Evolutionary conservation across 495 filamentous ascomycete species (phyloP).

Genomic region (Daldinia caldariorum): DNA sequence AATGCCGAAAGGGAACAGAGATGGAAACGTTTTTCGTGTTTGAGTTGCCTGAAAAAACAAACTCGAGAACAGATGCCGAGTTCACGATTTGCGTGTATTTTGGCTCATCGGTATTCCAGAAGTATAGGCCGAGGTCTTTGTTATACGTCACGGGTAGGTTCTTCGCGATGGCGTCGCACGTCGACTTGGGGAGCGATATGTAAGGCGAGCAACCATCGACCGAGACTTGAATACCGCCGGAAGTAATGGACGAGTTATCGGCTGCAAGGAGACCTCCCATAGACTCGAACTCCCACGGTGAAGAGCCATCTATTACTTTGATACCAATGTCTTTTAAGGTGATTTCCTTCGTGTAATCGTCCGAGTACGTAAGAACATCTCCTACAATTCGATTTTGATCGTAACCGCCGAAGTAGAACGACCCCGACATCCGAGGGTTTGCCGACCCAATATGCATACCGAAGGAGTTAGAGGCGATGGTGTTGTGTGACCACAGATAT

Average conservation of each 20-base stretch:
- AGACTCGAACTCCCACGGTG: slow-evolving; percentile 53
- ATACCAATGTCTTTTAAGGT: slow-evolving; percentile 56
- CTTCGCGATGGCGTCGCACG: slow-evolving; percentile 60
- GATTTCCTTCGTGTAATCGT: slow-evolving; percentile 46
- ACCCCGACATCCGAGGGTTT: slow-evolving; percentile 51
- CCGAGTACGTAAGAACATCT: slow-evolving; percentile 44
- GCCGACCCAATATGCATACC: slow-evolving; percentile 65
- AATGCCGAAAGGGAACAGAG: slow-evolving; percentile 63
- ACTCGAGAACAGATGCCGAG: slow-evolving; percentile 61
- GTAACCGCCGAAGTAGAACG: slow-evolving; percentile 62
- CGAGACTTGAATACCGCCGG: slow-evolving; percentile 42
- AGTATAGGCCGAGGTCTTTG: slow-evolving; percentile 54
- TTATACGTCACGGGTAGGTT: slow-evolving; percentile 59
- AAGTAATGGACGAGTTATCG: slow-evolving; percentile 46
- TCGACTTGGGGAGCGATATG: slow-evolving; percentile 59
- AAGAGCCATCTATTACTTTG: slow-evolving; percentile 53
- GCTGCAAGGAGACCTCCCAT: slow-evolving; percentile 51
- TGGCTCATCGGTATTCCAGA: slow-evolving; percentile 59
- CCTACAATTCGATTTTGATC: slow-evolving; percentile 57
- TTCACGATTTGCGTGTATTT: slow-evolving; percentile 56
- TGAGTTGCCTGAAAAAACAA: slow-evolving; percentile 54
- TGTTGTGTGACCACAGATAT: slow-evolving; percentile 48
- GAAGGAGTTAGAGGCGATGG: slow-evolving; percentile 60
- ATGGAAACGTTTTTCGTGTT: slow-evolving; percentile 55
- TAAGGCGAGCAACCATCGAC: slow-evolving; percentile 59